These are phyloP conservation scores for Spinacia oleracea DNA, from an alignment of 179 eudicot species.

Conservation along the genomic window DNA sequence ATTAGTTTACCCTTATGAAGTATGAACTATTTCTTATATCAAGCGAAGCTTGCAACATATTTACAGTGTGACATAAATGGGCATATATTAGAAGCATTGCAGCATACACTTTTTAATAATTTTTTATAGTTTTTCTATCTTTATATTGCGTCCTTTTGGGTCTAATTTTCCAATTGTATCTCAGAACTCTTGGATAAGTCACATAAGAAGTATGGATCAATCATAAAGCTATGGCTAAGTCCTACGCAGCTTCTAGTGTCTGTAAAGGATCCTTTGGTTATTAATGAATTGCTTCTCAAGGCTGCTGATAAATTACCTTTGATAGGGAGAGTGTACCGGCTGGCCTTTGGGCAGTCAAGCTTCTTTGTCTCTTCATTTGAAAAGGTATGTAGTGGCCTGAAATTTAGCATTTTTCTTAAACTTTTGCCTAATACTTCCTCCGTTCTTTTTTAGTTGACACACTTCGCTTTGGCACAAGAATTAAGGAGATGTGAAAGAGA, in stretches of 20 bases:
- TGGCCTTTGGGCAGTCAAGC: conserved; percentile 58
- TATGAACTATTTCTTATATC: not conserved
- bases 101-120: not conserved
- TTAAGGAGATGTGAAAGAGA: too few relatives aligned
- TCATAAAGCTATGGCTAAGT: conserved; percentile 57
- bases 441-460: too few relatives aligned
- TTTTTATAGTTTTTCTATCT: too few relatives aligned
- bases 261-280: conserved; percentile 42
- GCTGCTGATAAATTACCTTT: conserved; percentile 55
- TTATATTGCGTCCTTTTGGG: not conserved
- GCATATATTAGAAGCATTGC: not conserved
- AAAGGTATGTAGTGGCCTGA: conserved; percentile 31
- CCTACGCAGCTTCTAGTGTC: conserved; percentile 61
- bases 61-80: not conserved
- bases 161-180: conserved; percentile 16
- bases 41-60: not conserved
- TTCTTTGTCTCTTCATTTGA: conserved; percentile 51
- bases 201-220: conserved; percentile 52
- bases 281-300: conserved; percentile 50
- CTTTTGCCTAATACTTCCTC: not conserved
- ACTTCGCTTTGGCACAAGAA: too few relatives aligned
- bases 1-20: not conserved
- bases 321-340: conserved; percentile 49
- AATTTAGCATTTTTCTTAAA: not conserved
- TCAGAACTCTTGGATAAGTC: conserved; percentile 46